These are phyloP conservation scores for Ajuga chamaepitys DNA, from an alignment of 257 asterid species.

Conservation along the genomic window DNA sequence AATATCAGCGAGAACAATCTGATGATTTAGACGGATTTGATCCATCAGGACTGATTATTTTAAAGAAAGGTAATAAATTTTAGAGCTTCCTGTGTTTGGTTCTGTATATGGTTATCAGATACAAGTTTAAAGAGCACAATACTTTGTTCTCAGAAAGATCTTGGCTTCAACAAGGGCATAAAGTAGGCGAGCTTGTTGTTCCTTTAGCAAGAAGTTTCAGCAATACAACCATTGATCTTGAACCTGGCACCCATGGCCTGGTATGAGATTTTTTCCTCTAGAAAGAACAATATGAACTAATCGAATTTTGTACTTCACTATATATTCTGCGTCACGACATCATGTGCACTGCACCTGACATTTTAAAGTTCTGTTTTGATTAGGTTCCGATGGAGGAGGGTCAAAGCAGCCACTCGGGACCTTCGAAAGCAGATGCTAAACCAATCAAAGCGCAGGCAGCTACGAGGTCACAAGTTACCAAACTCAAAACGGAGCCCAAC, in stretches of 20 bases:
- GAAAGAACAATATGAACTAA: too few relatives aligned
- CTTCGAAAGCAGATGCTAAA: slow-evolving; percentile 16
- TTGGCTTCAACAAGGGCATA: slow-evolving; percentile 70
- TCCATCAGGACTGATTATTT: slow-evolving; percentile 56
- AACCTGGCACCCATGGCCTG: slow-evolving; percentile 32
- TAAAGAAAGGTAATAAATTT: slow-evolving; percentile 52
- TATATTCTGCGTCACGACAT: too few relatives aligned
- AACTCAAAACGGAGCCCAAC: neutral
- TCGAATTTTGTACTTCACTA: too few relatives aligned
- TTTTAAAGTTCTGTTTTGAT: too few relatives aligned
- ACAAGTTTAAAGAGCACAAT: neutral
- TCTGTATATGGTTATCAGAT: neutral
- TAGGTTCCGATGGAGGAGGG: slow-evolving; percentile 36
- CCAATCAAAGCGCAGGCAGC: slow-evolving; percentile 20
- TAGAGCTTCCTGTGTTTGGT: neutral
- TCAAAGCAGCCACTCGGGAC: slow-evolving; percentile 18
- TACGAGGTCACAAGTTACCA: slow-evolving; percentile 23
- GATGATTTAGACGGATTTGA: slow-evolving; percentile 67
- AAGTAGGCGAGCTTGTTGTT: slow-evolving; percentile 69
- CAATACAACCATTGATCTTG: slow-evolving; percentile 44
- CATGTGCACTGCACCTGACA: too few relatives aligned
- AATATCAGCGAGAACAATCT: slow-evolving; percentile 41
- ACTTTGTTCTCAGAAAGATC: slow-evolving; percentile 39
- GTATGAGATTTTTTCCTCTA: slow-evolving; percentile 17
- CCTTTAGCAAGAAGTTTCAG: slow-evolving; percentile 73